A percentile compares a stretch with the other conserved stretches of the same genome.
Conservation (phyloP, 176 grass and related monocot genomes). For the Stipa capillata region DNA sequence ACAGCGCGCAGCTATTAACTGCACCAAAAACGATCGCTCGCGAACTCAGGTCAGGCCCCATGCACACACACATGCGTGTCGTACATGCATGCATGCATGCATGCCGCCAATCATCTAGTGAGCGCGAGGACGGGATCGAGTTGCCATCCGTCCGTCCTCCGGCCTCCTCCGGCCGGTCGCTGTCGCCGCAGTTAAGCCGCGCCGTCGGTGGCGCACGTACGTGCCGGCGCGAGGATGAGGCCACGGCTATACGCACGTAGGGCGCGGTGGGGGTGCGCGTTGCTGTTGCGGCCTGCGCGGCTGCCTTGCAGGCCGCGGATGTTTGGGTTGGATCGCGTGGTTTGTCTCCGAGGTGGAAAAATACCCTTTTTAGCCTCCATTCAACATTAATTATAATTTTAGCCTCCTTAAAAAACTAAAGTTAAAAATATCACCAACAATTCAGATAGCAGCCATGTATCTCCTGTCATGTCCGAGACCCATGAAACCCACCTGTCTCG, state of each 20-base stretch:
- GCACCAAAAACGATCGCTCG: not conserved
- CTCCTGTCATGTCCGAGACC: no score
- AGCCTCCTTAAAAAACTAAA: no score
- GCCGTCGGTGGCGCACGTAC: not conserved
- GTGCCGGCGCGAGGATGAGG: not conserved
- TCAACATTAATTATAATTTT: no score
- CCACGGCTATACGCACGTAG: no score
- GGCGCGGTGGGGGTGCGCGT: not conserved
- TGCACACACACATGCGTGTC: not conserved
- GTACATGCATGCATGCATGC: constrained; percentile 26
- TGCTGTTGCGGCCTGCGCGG: not conserved
- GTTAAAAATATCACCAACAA: no score
- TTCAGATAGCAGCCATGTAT: no score
- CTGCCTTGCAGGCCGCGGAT: not conserved
- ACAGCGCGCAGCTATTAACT: not conserved
- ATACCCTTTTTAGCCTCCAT: no score
- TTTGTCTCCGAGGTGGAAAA: no score
- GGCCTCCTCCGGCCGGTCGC: not conserved
- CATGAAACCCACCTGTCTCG: no score
- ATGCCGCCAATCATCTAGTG: constrained; percentile 4
- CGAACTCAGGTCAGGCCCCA: no score
- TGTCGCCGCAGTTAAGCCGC: not conserved
- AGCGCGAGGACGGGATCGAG: not conserved
- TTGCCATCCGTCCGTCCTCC: not conserved
- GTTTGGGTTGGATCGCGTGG: not conserved